These are phyloP conservation scores for Cucurbita maxima DNA, from an alignment of 306 rosid genomes.

Conservation along the genomic window DNA sequence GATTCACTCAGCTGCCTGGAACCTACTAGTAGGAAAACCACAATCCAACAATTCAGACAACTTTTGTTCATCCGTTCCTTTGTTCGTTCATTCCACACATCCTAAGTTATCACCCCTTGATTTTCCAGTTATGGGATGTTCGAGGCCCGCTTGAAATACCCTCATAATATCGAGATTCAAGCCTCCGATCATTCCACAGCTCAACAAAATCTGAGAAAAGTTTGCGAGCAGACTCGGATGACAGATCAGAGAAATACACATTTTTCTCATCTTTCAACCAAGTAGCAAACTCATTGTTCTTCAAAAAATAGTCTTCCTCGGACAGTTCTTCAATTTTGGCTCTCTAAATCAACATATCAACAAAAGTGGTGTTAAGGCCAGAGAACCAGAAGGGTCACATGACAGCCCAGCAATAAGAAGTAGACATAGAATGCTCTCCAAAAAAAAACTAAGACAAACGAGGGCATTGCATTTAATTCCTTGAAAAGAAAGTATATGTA, in stretches of 20 bases:
- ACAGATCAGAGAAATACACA: conserved; percentile 72
- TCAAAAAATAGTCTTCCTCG: conserved; percentile 62
- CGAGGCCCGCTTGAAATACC: conserved; percentile 72
- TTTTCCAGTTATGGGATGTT: conserved; percentile 70
- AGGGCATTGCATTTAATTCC: neutral
- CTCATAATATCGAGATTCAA: conserved; percentile 59
- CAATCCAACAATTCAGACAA: neutral
- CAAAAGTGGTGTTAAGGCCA: neutral
- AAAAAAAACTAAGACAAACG: neutral
- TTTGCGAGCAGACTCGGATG: conserved; percentile 52
- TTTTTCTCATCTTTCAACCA: conserved; percentile 90
- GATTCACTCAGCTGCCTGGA: neutral
- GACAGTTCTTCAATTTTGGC: conserved; percentile 50
- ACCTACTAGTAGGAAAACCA: neutral
- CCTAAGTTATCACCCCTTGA: conserved; percentile 18
- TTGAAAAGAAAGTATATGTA: no score
- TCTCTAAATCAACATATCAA: conserved; percentile 20
- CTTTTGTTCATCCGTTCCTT: neutral
- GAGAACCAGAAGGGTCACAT: neutral
- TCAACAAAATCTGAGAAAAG: conserved; percentile 54
- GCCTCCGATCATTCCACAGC: conserved; percentile 60
- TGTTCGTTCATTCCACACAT: neutral
- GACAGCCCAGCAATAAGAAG: neutral
- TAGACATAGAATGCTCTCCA: neutral
- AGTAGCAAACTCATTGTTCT: conserved; percentile 80